Conservation (phyloP, 371 early-diverging fungal genomes). For the Mucor lusitanicus region DNA sequence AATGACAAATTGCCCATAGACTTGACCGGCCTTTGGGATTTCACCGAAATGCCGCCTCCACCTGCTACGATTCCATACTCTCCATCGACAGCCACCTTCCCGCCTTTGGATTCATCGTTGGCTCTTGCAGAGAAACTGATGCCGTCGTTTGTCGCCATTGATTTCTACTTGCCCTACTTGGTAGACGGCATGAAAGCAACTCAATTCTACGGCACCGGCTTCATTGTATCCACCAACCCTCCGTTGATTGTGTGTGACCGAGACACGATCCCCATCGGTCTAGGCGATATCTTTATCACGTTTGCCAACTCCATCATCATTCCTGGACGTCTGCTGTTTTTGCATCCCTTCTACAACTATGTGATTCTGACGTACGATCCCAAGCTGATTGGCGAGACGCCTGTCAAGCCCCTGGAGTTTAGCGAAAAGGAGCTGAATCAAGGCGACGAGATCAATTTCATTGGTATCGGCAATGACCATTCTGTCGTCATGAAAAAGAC, state of each 20-base stretch:
- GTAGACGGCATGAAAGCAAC: conserved; percentile 70
- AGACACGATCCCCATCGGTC: conserved; percentile 76
- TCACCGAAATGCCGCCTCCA: conserved; percentile 68
- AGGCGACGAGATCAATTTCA: conserved; percentile 63
- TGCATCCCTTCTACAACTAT: conserved; percentile 87
- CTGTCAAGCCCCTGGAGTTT: conserved; percentile 62
- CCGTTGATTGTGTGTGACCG: conserved; percentile 82
- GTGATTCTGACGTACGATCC: conserved; percentile 80
- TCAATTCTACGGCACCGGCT: conserved; percentile 73
- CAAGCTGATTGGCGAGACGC: conserved; percentile 67
- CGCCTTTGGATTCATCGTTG: conserved; percentile 59
- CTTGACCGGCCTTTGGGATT: conserved; percentile 82
- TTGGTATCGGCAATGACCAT: conserved; percentile 60
- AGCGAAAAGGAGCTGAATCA: conserved; percentile 59
- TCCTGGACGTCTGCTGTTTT: conserved; percentile 68
- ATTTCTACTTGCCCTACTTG: conserved; percentile 72
- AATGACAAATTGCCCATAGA: neutral
- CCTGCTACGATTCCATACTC: conserved; percentile 44
- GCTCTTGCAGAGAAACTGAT: conserved; percentile 64
- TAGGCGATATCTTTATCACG: conserved; percentile 78
- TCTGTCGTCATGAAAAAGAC: conserved; percentile 67
- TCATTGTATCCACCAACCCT: conserved; percentile 72
- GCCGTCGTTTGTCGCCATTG: conserved; percentile 75
- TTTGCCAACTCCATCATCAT: conserved; percentile 80
- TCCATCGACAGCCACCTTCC: conserved; percentile 67